Evolutionary conservation across 495 filamentous ascomycete species (phyloP), one percentile per base, ranked within the genome.

Genomic region (Aspergillus coremiiformis): DNA sequence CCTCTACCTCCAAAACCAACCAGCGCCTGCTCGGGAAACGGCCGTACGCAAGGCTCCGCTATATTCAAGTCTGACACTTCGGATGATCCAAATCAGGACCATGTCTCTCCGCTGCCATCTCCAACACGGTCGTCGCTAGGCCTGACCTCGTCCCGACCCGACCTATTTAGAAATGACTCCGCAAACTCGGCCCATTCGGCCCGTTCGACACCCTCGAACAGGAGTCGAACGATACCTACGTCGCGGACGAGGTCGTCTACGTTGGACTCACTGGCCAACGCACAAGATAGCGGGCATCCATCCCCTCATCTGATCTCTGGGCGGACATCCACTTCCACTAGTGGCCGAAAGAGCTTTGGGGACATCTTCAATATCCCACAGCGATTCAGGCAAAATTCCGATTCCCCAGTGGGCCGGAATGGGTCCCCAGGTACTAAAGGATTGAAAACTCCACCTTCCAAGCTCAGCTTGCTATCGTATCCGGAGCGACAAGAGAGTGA

Each of bases 401-500:
- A 91, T 41, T 77, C 80, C 2, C 72, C 79, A 6, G 76, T 75
- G 39, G 74, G 76, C 22, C 78, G 85, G 19, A 77, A 86, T 55
- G 82, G 81, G 6, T 84, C 81, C 17, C 63, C 64, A 17, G 63
- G 60, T 19, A 30, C 65, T 1, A 71, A 80, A 22, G 82, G 81
- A 1, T 77, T 80, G 10, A 78, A 75, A 19, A 89, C 87, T 4
- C 84, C 87, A 10, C 76, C 77, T 0, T 83, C 83, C 6, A 92
- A 86, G 24, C 79, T 81, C 22, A 82, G 83, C 24, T 60, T 79
- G 4, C 63, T 89, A n/a, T 75, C 83, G 10, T 66, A 91, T 26
- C 93, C 93, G 0, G 82, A 90, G 54, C 80, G 89, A 30, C 80
- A 88, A 58, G 90, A 96, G 52, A 84, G 84, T 52, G 93, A 99